These are phyloP conservation scores for Incumbomyces lentus DNA, from an alignment of 2,329 filamentous ascomycete species.

Conservation along the genomic window DNA sequence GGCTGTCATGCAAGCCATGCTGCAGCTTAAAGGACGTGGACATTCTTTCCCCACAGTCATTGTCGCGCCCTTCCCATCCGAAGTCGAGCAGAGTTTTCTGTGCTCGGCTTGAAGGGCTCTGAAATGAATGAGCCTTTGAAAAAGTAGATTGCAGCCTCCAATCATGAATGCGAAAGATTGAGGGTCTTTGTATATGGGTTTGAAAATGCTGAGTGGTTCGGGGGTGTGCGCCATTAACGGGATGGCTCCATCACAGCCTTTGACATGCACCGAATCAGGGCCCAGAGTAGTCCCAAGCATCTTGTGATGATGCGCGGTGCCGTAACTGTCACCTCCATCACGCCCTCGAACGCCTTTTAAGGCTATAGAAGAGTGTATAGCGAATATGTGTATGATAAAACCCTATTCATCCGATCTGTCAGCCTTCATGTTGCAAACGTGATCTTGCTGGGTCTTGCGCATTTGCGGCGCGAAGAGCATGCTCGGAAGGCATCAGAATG, in stretches of 20 bases:
- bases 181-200: not conserved
- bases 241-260: constrained; percentile 2
- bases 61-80: not conserved
- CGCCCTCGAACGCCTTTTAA: not conserved
- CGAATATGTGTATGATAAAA: not conserved
- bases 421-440: no score
- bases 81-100: no score
- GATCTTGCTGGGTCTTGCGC: no score
- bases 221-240: not conserved
- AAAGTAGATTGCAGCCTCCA: not conserved
- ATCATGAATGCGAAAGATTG: not conserved
- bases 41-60: constrained; percentile 1
- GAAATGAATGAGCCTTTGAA: constrained; percentile 1
- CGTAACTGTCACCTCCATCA: constrained; percentile 3
- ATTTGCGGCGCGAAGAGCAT: no score
- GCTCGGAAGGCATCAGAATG: no score
- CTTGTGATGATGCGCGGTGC: constrained; percentile 11
- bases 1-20: constrained; percentile 7
- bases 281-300: constrained; percentile 13
- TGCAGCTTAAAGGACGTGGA: not conserved
- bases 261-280: constrained; percentile 14
- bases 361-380: constrained; percentile 1
- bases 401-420: not conserved
- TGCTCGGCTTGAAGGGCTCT: not conserved
- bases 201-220: constrained; percentile 5